These are phyloP conservation scores for Blakeslea trispora DNA, from an alignment of 371 early-diverging fungal genomes.

Conservation along the genomic window DNA sequence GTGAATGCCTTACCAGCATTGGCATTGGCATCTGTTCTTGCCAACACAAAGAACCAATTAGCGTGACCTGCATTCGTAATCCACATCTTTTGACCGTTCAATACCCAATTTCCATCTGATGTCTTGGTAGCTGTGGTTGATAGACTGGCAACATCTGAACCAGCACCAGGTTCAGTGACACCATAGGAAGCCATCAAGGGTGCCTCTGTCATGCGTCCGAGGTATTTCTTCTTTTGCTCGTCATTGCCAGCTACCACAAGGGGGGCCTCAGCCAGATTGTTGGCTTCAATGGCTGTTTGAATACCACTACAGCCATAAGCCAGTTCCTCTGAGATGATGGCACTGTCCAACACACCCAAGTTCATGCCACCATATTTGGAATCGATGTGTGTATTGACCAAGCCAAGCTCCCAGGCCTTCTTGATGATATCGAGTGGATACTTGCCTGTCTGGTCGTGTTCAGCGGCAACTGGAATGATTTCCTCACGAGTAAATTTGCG, in stretches of 20 bases:
- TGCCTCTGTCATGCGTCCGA: conserved; percentile 93
- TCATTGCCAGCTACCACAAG: conserved; percentile 87
- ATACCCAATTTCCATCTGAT: conserved; percentile 64
- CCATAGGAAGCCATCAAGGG: conserved; percentile 94
- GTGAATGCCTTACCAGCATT: conserved; percentile 91
- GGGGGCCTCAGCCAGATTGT: conserved; percentile 93
- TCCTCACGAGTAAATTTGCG: conserved; percentile 91
- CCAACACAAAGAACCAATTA: conserved; percentile 98
- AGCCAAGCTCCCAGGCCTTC: conserved; percentile 95
- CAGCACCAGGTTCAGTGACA: conserved; percentile 87
- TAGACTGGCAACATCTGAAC: conserved; percentile 75
- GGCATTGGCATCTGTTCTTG: conserved; percentile 82
- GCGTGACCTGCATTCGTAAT: conserved; percentile 97
- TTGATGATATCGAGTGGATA: conserved; percentile 91
- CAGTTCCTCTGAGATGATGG: conserved; percentile 84
- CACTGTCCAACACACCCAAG: conserved; percentile 79
- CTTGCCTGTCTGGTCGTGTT: conserved; percentile 93
- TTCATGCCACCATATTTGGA: conserved; percentile 86
- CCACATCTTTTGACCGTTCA: conserved; percentile 84
- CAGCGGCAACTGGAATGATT: conserved; percentile 92
- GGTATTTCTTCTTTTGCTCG: conserved; percentile 85
- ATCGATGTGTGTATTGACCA: conserved; percentile 93
- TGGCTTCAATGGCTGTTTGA: conserved; percentile 97
- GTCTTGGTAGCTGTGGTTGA: conserved; percentile 68
- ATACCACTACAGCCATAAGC: conserved; percentile 97